Evolutionary conservation across 1,284 basidiomycete species (phyloP), one percentile per base, ranked within the genome.

Genomic region (Chalciporus sp.): DNA sequence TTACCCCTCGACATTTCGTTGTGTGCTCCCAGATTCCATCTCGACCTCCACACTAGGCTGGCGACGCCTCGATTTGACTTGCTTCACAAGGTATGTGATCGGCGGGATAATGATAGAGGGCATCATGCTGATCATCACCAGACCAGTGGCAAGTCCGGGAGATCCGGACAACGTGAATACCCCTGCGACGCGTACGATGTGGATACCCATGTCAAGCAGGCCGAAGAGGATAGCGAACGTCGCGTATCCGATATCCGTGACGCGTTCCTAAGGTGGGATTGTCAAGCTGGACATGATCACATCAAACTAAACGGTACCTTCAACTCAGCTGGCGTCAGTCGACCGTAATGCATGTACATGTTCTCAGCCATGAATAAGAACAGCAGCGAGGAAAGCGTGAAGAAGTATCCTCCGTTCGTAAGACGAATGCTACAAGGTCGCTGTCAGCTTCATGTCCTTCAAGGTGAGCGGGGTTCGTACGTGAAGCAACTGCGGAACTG

Each of bases 401-500:
- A 48, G 12, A 64, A 53, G 48, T 41, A 37, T 17, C 41, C 33
- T 2, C 50, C 45, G 1, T 40, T 57, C 37, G 2, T 66, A 35
- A 59, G 71, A 58, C 62, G 57, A 29, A 66, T 64, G 20, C 67
- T 69, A 29, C 14, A 19, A 26, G 3, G 7, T n/a, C 35, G 42
- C 8, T 10, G 3, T 69, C 9, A 59, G 50, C 31, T 7, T 26
- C 31, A 1, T 11, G 2, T 16, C 7, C 19, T 17, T 35, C 12
- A 12, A 20, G 12, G 23, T 27, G 20, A 43, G 20, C 17, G 0
- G 3, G 20, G 4, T 4, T 8, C 63, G 3, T 56, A 66, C 67
- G 59, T 41, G 42, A 66, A 55, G 19, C 55, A 64, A 20, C 51
- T 69, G 8, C 59, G 67, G 23, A 64, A 65, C 67, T 69, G 19